Percentiles rank a stretch among this genome's conserved stretches.
phyloP scores from a whole-genome alignment of 495 filamentous ascomycete species.

The Geoglossum glabrum region DNA sequence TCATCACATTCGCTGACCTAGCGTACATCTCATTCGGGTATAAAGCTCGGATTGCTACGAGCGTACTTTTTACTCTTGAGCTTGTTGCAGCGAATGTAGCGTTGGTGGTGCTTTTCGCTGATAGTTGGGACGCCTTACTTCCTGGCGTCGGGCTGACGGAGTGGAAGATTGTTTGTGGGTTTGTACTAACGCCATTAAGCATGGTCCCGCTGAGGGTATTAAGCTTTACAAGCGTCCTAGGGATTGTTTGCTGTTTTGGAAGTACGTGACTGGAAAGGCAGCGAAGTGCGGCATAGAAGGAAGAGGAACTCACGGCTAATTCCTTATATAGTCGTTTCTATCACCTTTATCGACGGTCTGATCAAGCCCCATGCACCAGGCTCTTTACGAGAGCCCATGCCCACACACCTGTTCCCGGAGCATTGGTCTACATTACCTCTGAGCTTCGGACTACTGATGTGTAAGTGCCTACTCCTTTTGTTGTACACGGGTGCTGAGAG shows the following conservation, averaged over 20 bases:
- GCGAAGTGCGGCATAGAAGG: background rate
- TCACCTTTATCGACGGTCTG: conserved; percentile 68
- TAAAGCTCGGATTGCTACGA: conserved; percentile 56
- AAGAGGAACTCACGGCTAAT: background rate
- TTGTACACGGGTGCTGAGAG: background rate
- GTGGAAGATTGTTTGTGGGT: conserved; percentile 76
- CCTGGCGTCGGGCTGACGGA: conserved; percentile 46
- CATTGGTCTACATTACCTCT: conserved; percentile 85
- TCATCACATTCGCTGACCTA: conserved; percentile 80
- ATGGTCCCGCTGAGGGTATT: conserved; percentile 71
- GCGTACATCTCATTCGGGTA: conserved; percentile 86
- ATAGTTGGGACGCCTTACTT: conserved; percentile 64
- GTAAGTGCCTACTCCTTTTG: conserved; percentile 17
- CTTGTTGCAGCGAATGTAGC: conserved; percentile 79
- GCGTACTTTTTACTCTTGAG: conserved; percentile 73
- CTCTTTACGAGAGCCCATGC: conserved; percentile 65
- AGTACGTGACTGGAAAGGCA: conserved; percentile 36
- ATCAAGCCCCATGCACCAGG: conserved; percentile 64
- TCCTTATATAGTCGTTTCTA: conserved; percentile 42
- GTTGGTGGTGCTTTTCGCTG: conserved; percentile 80
- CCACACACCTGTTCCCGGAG: conserved; percentile 55
- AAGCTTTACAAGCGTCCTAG: conserved; percentile 78
- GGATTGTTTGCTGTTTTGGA: conserved; percentile 68
- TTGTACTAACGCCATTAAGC: conserved; percentile 63
- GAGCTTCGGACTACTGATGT: conserved; percentile 88